These are phyloP conservation scores for Lipomyces chichibuensis DNA, from an alignment of 805 yeast genomes.

Conservation along the genomic window DNA sequence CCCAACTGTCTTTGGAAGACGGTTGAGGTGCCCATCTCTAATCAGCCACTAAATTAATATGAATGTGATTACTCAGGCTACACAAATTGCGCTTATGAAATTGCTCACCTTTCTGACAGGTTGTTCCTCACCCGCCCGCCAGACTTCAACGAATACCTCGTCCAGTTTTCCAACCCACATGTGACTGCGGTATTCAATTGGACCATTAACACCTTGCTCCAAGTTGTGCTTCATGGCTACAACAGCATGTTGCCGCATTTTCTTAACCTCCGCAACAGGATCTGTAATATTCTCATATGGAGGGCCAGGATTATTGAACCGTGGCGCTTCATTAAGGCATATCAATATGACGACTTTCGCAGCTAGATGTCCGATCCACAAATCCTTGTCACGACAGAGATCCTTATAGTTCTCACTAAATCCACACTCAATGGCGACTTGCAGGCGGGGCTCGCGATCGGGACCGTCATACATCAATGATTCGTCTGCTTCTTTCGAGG, in stretches of 20 bases:
- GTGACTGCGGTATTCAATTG: neutral
- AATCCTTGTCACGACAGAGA: neutral
- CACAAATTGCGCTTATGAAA: neutral
- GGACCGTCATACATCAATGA: neutral
- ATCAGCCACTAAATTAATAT: neutral
- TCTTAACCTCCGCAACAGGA: neutral
- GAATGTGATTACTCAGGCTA: neutral
- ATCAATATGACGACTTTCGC: neutral
- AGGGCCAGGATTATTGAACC: neutral
- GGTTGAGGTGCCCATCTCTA: neutral
- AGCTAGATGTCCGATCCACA: neutral
- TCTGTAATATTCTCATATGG: neutral
- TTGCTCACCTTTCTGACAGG: neutral
- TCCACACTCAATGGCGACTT: neutral
- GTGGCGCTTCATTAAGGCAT: neutral
- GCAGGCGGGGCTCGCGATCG: too few relatives aligned
- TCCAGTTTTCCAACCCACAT: neutral
- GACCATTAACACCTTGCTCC: neutral
- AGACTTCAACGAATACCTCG: slow-evolving; percentile 1
- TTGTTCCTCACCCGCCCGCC: neutral
- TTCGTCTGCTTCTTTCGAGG: neutral
- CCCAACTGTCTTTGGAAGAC: neutral
- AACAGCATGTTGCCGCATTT: neutral
- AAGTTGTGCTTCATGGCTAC: neutral
- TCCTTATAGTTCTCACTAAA: neutral